Evolutionary conservation across 2,329 filamentous ascomycete genomes (phyloP), one percentile per base, ranked within the genome.

Genomic region (Ascochyta pisi): DNA sequence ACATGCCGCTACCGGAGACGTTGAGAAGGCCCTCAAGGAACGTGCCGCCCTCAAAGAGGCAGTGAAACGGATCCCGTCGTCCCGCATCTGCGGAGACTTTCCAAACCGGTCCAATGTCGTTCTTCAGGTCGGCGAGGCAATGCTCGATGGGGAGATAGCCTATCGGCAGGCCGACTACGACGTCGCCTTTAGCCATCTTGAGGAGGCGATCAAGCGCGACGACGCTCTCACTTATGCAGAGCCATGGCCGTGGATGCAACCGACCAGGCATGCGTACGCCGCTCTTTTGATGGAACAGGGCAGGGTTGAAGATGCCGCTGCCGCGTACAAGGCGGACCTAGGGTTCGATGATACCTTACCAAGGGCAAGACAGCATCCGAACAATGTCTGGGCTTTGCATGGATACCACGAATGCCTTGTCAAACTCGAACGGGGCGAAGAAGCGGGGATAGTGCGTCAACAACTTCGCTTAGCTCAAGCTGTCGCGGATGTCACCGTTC

Each of bases 231-330:
- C 85, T 0, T 92, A 90, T 58, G 86, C 88, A 44, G 89, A 92
- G 69, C 89, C 89, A 0, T 91, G 89, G 89, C 87, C 87, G 0
- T 92, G 89, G 89, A 91, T 92, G 88, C 87, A 90, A 67, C 89
- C 89, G 0, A 84, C 85, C 0, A 79, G 88, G 3, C 89, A 92
- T 70, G 89, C 89, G 0, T 88, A 88, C 46, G 89, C 86, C 1
- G 89, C 89, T 0, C 77, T 92, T 3, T 70, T 90, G 27, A 78
- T 90, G 12, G 89, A 92, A 67, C 88, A 89, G 65, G 85, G 83
- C n/a, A 62, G 58, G 15, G 59, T 77, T 5, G 69, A 75, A 49
- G 73, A 78, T 47, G 77, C 78, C 6, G 65, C 69, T 13, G 61
- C 65, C 8, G 71, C 71, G 10, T 78, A 78, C 40, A 70, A 63